These are phyloP conservation scores for Digitaria exilis DNA, from an alignment of 202 grass and related monocot genomes.

Conservation along the genomic window DNA sequence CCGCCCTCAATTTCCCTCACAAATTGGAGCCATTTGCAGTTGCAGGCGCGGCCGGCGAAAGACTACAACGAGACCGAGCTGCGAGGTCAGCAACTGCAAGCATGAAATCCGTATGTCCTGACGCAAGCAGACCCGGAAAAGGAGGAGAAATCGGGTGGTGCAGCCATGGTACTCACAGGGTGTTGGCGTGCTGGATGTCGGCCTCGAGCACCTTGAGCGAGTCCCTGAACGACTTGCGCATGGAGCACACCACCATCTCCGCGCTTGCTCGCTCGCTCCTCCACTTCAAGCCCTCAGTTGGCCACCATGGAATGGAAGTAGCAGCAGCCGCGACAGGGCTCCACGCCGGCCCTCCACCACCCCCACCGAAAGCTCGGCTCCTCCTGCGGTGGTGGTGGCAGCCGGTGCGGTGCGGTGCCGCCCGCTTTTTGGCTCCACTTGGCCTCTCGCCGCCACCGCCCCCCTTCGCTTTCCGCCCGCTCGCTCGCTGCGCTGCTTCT, in stretches of 20 bases:
- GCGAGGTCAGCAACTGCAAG: neutral
- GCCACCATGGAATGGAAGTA: conserved; percentile 2
- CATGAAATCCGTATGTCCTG: neutral
- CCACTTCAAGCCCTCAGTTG: neutral
- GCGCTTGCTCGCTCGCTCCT: neutral
- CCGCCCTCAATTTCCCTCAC: no score
- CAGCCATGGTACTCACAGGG: conserved; percentile 46
- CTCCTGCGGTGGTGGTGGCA: neutral
- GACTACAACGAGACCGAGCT: neutral
- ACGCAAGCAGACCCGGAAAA: neutral
- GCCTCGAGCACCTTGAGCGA: conserved; percentile 97
- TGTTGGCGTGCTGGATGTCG: conserved; percentile 96
- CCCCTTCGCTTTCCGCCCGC: conserved; percentile 5
- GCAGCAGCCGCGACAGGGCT: conserved; percentile 29
- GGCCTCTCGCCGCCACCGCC: neutral
- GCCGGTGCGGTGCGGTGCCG: conserved; percentile 29
- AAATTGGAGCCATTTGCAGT: neutral
- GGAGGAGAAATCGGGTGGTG: neutral
- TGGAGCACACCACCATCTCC: conserved; percentile 69
- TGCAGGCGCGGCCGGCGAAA: no score
- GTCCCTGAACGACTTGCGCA: conserved; percentile 94
- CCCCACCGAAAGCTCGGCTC: neutral
- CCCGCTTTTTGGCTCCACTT: conserved; percentile 15
- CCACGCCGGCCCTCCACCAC: neutral
- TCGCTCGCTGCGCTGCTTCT: no score